These are phyloP conservation scores for Jackrogersella multiformis DNA, from an alignment of 495 filamentous ascomycete genomes.

Conservation along the genomic window DNA sequence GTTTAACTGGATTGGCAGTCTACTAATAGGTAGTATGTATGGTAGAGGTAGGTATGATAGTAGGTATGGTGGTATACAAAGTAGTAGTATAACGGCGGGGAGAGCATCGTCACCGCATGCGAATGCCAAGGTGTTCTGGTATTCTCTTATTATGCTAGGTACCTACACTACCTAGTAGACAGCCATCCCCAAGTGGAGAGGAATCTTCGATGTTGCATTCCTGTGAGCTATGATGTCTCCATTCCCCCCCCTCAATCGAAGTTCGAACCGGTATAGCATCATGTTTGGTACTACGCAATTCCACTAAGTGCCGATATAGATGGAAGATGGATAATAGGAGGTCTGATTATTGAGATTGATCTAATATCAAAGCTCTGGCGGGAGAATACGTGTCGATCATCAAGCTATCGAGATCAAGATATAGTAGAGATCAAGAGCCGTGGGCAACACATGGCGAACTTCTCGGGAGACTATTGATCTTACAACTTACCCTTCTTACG, in stretches of 20 bases:
- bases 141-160: constrained; percentile 1
- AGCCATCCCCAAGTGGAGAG: constrained; percentile 25
- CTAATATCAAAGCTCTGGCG: constrained; percentile 19
- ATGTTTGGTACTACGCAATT: constrained; percentile 23
- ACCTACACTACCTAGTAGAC: too few species aligned
- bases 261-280: constrained; percentile 13
- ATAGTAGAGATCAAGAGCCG: neutral
- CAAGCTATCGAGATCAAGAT: constrained; percentile 16
- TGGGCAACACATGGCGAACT: constrained; percentile 28
- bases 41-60: too few species aligned
- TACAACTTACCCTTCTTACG: constrained; percentile 9
- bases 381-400: constrained; percentile 10
- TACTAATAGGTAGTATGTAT: too few species aligned
- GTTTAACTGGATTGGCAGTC: constrained; percentile 11
- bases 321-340: constrained; percentile 1
- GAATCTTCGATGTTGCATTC: constrained; percentile 24
- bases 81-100: constrained; percentile 34
- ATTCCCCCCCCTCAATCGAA: constrained; percentile 8
- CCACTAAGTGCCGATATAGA: constrained; percentile 30
- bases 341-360: constrained; percentile 21
- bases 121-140: constrained; percentile 21
- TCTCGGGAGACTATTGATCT: constrained; percentile 34
- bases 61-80: too few species aligned
- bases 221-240: neutral
- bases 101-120: constrained; percentile 37